These are phyloP conservation scores for Mycena venus DNA, from an alignment of 768 basidiomycete genomes.

Conservation along the genomic window DNA sequence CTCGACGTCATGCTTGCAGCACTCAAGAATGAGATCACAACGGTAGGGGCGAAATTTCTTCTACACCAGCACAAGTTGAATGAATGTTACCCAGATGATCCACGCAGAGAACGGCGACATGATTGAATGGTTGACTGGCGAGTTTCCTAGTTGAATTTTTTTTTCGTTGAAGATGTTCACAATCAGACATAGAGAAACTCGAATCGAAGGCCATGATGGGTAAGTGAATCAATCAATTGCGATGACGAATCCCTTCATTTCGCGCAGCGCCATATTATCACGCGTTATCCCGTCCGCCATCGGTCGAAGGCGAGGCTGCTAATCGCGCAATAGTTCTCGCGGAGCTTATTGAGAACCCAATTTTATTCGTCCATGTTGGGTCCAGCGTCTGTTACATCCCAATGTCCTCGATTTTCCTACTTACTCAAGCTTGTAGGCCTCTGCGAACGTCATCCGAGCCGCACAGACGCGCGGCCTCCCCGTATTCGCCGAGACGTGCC, in stretches of 20 bases:
- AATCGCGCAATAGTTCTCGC: conserved; percentile 12
- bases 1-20: conserved; percentile 18
- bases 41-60: not conserved
- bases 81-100: conserved; percentile 1
- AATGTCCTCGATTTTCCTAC: not conserved
- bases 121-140: conserved; percentile 10
- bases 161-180: too few relatives aligned
- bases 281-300: conserved; percentile 6
- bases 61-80: not conserved
- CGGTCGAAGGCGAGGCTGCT: conserved; percentile 15
- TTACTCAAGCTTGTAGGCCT: not conserved
- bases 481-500: conserved; percentile 15
- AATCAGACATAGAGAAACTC: not conserved
- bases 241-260: not conserved
- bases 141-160: not conserved
- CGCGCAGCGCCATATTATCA: conserved; percentile 3
- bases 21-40: conserved; percentile 3
- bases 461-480: conserved; percentile 13
- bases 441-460: not conserved
- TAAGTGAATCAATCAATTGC: not conserved
- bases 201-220: conserved; percentile 18
- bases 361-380: conserved; percentile 16
- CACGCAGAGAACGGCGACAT: conserved; percentile 20
- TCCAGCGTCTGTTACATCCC: not conserved
- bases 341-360: conserved; percentile 5